Percentiles rank a stretch among this genome's conserved stretches.
phyloP scores from a whole-genome alignment of 2,329 filamentous ascomycete genomes.

The Neofusicoccum cordaticola region DNA sequence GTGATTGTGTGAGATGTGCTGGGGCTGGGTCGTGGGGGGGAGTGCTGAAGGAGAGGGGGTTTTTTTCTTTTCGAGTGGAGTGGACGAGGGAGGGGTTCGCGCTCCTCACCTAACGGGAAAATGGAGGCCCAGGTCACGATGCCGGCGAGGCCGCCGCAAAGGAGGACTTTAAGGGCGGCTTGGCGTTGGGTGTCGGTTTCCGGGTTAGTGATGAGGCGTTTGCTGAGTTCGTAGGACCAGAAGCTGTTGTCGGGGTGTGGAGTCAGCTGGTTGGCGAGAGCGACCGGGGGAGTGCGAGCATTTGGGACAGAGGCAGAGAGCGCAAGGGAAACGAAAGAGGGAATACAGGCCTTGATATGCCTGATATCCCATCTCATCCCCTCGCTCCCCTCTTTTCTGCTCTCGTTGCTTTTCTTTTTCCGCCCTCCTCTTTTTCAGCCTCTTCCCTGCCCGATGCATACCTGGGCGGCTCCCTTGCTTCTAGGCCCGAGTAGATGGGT shows the following conservation, averaged over 20 bases:
- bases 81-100: neutral
- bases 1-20: neutral
- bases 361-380: no score
- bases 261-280: no score
- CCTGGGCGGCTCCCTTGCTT: no score
- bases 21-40: neutral
- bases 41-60: no score
- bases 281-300: neutral
- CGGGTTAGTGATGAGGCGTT: constrained; percentile 45
- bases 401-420: neutral
- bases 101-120: constrained; percentile 63
- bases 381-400: neutral
- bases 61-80: neutral
- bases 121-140: constrained; percentile 86
- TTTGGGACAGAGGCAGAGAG: no score
- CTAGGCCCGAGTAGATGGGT: no score
- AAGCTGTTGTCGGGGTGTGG: constrained; percentile 52
- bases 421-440: neutral
- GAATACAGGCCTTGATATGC: no score
- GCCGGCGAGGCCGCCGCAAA: constrained; percentile 85
- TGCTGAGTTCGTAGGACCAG: constrained; percentile 81
- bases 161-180: constrained; percentile 61
- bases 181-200: constrained; percentile 46
- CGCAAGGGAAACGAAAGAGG: no score
- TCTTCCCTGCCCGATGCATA: no score